Conservation (phyloP, 176 grass and related monocot species). For the Lolium perenne region DNA sequence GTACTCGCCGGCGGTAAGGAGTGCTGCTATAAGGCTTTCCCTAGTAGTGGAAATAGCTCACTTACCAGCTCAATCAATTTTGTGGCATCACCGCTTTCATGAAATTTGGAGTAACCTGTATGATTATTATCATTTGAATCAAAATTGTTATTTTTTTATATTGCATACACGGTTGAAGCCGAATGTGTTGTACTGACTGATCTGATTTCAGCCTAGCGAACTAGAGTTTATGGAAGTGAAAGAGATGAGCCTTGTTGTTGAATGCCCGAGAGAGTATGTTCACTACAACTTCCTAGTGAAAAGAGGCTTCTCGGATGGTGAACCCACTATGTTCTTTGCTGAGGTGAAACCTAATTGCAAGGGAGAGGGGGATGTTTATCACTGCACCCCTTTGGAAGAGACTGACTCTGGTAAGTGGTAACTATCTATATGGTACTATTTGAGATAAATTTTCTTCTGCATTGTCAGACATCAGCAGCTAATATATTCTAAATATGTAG, state of each 20-base stretch:
- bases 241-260: neutral
- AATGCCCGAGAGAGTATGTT: neutral
- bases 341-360: neutral
- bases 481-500: neutral
- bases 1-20: too few relatives aligned
- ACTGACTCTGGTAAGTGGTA: neutral
- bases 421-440: neutral
- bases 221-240: neutral
- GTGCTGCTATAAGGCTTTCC: too few relatives aligned
- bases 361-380: neutral
- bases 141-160: too few relatives aligned
- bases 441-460: neutral
- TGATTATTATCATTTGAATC: neutral
- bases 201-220: neutral
- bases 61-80: neutral
- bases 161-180: neutral
- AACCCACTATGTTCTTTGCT: neutral
- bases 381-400: neutral
- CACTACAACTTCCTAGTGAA: constrained; percentile 4
- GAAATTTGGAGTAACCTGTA: neutral
- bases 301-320: neutral
- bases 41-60: neutral
- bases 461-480: neutral
- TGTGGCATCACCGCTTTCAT: neutral
- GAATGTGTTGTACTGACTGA: neutral